phyloP scores from a whole-genome alignment of 2,329 filamentous ascomycete species.

The Colletotrichum sp. region DNA sequence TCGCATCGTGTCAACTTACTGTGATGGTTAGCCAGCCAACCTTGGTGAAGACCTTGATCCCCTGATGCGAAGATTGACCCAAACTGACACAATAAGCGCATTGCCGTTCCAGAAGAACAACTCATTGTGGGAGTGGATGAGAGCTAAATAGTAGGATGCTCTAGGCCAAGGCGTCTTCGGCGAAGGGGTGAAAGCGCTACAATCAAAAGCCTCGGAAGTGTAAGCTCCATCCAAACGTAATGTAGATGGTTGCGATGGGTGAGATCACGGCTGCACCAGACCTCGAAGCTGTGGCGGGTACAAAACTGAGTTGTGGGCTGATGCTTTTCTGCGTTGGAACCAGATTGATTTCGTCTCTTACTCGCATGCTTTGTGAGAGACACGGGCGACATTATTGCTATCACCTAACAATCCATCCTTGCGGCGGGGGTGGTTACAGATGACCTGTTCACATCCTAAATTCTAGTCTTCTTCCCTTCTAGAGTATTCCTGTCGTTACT shows the following conservation, averaged over 20 bases:
- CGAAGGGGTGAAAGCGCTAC: not conserved
- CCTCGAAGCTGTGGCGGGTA: not conserved
- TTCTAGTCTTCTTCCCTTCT: not conserved
- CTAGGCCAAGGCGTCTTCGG: rapidly evolving
- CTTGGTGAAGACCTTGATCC: rapidly evolving
- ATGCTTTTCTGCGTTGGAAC: not conserved
- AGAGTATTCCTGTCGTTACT: not conserved
- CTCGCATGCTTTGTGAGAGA: no score
- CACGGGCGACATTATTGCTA: no score
- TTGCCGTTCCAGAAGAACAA: no score
- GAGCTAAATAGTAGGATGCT: not conserved
- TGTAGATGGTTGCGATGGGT: not conserved
- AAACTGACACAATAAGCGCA: rapidly evolving
- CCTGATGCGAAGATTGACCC: not conserved
- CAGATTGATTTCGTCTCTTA: no score
- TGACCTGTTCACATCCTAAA: not conserved
- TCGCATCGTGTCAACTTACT: not conserved
- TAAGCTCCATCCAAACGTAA: not conserved
- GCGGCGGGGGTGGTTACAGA: not conserved
- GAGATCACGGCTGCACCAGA: rapidly evolving
- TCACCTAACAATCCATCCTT: rapidly evolving
- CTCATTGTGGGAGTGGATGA: rapidly evolving
- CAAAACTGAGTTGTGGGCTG: rapidly evolving
- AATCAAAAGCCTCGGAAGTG: not conserved
- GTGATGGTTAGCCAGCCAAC: rapidly evolving